Conservation (phyloP, 495 filamentous ascomycete species). For the Lepidopterella palustris region DNA sequence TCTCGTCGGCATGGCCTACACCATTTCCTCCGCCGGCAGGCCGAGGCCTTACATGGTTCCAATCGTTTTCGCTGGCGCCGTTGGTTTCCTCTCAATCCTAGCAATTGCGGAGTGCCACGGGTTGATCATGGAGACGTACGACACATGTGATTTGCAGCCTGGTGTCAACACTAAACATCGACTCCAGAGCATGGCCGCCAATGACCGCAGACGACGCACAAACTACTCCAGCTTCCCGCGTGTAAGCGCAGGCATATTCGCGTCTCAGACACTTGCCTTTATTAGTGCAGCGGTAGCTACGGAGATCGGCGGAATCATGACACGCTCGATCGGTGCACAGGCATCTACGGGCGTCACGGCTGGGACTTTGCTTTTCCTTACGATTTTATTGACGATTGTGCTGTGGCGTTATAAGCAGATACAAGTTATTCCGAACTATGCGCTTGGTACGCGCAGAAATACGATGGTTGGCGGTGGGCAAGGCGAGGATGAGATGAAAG, state of each 20-base stretch:
- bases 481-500: slow-evolving; percentile 31
- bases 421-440: slow-evolving; percentile 54
- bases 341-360: slow-evolving; percentile 58
- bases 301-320: slow-evolving; percentile 53
- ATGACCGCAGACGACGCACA: slow-evolving; percentile 48
- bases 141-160: slow-evolving; percentile 65
- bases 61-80: slow-evolving; percentile 56
- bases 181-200: slow-evolving; percentile 40
- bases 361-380: slow-evolving; percentile 54
- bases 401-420: slow-evolving; percentile 57
- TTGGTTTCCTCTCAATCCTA: slow-evolving; percentile 63
- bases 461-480: slow-evolving; percentile 29
- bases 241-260: slow-evolving; percentile 62
- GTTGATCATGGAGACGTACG: slow-evolving; percentile 73
- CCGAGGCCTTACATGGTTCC: slow-evolving; percentile 53
- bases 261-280: slow-evolving; percentile 60
- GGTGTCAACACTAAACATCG: slow-evolving; percentile 53
- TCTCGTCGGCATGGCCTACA: slow-evolving; percentile 57
- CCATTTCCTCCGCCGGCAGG: slow-evolving; percentile 54
- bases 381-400: slow-evolving; percentile 52
- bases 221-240: slow-evolving; percentile 65
- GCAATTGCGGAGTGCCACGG: slow-evolving; percentile 70
- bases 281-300: slow-evolving; percentile 58
- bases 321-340: slow-evolving; percentile 58
- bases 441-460: slow-evolving; percentile 41